phyloP scores from a whole-genome alignment of 164 flowering plant species.

The Taxillus chinensis region DNA sequence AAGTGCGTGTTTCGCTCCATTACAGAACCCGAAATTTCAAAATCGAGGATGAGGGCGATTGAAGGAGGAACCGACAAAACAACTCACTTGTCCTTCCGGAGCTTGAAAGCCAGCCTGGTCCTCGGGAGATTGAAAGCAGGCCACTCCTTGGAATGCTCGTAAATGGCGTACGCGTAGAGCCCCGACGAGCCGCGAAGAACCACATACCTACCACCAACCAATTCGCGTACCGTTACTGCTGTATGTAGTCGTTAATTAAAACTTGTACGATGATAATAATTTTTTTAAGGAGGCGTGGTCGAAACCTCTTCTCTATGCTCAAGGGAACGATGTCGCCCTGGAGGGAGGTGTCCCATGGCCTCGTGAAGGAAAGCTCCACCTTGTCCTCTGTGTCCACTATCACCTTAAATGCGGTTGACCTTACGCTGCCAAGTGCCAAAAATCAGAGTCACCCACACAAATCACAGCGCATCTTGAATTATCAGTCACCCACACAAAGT shows the following conservation, averaged over 20 bases:
- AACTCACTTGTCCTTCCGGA: slow-evolving; percentile 35
- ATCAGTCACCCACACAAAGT: background rate
- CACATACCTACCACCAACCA: background rate
- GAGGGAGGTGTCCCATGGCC: slow-evolving; percentile 64
- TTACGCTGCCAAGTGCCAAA: slow-evolving; percentile 38
- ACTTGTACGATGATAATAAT: background rate
- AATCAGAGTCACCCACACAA: no score
- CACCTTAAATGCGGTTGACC: slow-evolving; percentile 51
- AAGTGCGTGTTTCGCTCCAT: no score
- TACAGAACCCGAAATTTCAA: no score
- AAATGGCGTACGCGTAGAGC: slow-evolving; percentile 46
- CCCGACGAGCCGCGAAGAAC: slow-evolving; percentile 20
- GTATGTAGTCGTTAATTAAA: background rate
- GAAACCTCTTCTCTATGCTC: slow-evolving; percentile 83
- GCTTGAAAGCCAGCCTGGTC: slow-evolving; percentile 41
- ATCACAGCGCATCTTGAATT: background rate
- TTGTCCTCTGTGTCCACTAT: slow-evolving; percentile 56
- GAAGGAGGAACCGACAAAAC: background rate
- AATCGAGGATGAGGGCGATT: no score
- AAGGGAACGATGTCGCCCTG: slow-evolving; percentile 48
- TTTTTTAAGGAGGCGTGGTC: background rate
- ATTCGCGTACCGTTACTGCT: background rate
- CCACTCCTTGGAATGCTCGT: slow-evolving; percentile 34
- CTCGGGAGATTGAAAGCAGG: slow-evolving; percentile 37
- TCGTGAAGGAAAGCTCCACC: slow-evolving; percentile 75